These are phyloP conservation scores for Endocalyx cinctus DNA, from an alignment of 2,329 filamentous ascomycete genomes.

Conservation along the genomic window DNA sequence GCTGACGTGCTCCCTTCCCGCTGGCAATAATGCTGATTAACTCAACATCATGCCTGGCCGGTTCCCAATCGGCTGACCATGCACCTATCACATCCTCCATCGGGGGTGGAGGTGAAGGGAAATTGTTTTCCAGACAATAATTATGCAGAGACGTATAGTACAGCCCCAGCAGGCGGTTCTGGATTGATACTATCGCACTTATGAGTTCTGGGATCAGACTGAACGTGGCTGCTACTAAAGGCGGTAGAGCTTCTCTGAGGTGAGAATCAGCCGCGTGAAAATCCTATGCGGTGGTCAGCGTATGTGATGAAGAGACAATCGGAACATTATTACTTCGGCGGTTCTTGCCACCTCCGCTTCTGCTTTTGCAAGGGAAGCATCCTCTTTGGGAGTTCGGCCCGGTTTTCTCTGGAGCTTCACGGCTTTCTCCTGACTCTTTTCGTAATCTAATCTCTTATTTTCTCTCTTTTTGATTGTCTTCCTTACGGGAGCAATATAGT, in stretches of 20 bases:
- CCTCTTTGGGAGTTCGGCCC: conserved; percentile 68
- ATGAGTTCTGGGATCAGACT: conserved; percentile 70
- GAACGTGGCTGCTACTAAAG: conserved; percentile 65
- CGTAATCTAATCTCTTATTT: conserved; percentile 76
- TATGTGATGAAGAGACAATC: neutral
- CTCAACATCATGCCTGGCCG: conserved; percentile 63
- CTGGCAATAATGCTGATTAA: conserved; percentile 57
- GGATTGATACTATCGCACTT: conserved; percentile 66
- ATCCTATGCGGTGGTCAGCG: conserved; percentile 39
- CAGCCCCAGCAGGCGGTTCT: conserved; percentile 71
- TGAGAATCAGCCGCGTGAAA: conserved; percentile 73
- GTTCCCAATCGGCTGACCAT: conserved; percentile 61
- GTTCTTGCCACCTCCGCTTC: conserved; percentile 64
- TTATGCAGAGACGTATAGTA: conserved; percentile 74
- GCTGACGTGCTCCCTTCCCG: conserved; percentile 60
- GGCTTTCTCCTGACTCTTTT: conserved; percentile 68
- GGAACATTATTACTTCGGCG: conserved; percentile 48
- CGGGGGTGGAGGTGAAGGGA: conserved; percentile 67
- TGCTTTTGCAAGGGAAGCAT: conserved; percentile 63
- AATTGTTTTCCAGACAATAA: conserved; percentile 64
- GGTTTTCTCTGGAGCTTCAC: conserved; percentile 67
- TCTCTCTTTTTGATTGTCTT: conserved; percentile 84
- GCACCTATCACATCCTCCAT: conserved; percentile 65
- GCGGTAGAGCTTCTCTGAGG: conserved; percentile 66
- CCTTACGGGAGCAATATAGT: conserved; percentile 65